Percentiles rank a stretch among this genome's conserved stretches.
phyloP scores from a whole-genome alignment of 1,284 basidiomycete genomes.

The Cryptococcus sp. region DNA sequence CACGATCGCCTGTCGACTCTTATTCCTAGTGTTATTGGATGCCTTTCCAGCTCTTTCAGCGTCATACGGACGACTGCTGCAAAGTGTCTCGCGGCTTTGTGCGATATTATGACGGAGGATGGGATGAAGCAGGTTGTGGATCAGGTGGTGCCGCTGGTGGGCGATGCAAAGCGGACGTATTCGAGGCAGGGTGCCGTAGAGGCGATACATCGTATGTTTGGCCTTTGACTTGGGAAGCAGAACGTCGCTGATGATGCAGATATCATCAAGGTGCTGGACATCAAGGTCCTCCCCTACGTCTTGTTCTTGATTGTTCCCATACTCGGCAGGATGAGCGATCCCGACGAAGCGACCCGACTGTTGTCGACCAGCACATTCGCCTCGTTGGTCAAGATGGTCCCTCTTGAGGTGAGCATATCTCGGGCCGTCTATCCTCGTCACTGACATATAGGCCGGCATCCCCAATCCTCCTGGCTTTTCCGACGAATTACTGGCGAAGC shows the following conservation, averaged over 20 bases:
- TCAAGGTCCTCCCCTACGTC: constrained; percentile 93
- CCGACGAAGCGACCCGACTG: constrained; percentile 83
- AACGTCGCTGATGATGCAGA: constrained; percentile 51
- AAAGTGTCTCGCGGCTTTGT: constrained; percentile 79
- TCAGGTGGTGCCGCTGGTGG: constrained; percentile 74
- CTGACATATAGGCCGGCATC: constrained; percentile 75
- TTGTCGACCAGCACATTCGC: constrained; percentile 96
- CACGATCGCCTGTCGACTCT: constrained; percentile 64
- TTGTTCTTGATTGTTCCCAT: constrained; percentile 96
- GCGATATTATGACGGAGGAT: constrained; percentile 73
- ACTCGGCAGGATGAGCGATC: constrained; percentile 94
- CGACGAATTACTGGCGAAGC: constrained; percentile 76
- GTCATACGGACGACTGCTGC: constrained; percentile 86
- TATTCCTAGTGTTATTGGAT: constrained; percentile 69
- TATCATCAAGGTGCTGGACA: constrained; percentile 83
- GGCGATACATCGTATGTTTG: constrained; percentile 73
- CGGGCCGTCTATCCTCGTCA: no score
- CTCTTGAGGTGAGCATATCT: constrained; percentile 78
- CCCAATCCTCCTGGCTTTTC: constrained; percentile 93
- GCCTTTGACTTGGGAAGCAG: not conserved
- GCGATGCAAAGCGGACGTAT: constrained; percentile 67
- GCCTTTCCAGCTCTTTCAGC: constrained; percentile 75
- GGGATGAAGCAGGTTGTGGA: constrained; percentile 88
- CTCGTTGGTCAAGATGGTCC: constrained; percentile 97
- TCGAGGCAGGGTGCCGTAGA: constrained; percentile 89